These are phyloP conservation scores for Ampelomyces quisqualis DNA, from an alignment of 2,329 filamentous ascomycete species.

Conservation along the genomic window DNA sequence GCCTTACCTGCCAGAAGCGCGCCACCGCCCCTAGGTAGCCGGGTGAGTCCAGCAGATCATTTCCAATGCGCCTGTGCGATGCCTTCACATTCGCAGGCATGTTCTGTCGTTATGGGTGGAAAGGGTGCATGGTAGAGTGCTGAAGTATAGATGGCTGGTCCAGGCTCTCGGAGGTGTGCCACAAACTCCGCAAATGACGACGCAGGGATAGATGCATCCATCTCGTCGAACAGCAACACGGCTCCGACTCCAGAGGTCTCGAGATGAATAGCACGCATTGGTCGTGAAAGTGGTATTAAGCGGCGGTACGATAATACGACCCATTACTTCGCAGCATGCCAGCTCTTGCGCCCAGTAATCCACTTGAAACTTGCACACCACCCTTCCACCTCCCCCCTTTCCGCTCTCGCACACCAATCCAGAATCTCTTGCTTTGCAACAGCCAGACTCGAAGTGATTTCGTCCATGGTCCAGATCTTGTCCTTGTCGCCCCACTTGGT, in stretches of 20 bases:
- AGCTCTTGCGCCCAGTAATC: constrained; percentile 37
- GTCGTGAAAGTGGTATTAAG: too few species aligned
- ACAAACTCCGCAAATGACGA: constrained; percentile 21
- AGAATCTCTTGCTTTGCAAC: constrained; percentile 30
- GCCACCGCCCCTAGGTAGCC: constrained; percentile 52
- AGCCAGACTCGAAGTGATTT: constrained; percentile 25
- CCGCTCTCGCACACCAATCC: constrained; percentile 27
- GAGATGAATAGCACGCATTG: too few species aligned
- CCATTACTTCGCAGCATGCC: too few species aligned
- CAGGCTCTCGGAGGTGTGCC: constrained; percentile 22
- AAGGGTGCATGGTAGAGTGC: constrained; percentile 18
- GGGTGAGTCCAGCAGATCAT: constrained; percentile 29
- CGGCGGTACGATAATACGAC: too few species aligned
- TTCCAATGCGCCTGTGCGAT: constrained; percentile 23
- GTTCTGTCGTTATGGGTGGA: constrained; percentile 15
- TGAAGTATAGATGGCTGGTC: constrained; percentile 5
- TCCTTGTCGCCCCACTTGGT: constrained; percentile 33
- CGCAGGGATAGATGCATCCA: background rate
- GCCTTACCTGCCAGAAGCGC: constrained; percentile 52
- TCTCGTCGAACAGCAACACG: too few species aligned
- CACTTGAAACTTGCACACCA: constrained; percentile 43
- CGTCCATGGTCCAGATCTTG: constrained; percentile 31
- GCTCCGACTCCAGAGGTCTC: too few species aligned
- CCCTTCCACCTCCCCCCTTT: constrained; percentile 29
- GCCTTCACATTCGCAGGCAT: constrained; percentile 33